Conservation (phyloP, 2,329 filamentous ascomycete genomes). For the Bretziella fagacearum region DNA sequence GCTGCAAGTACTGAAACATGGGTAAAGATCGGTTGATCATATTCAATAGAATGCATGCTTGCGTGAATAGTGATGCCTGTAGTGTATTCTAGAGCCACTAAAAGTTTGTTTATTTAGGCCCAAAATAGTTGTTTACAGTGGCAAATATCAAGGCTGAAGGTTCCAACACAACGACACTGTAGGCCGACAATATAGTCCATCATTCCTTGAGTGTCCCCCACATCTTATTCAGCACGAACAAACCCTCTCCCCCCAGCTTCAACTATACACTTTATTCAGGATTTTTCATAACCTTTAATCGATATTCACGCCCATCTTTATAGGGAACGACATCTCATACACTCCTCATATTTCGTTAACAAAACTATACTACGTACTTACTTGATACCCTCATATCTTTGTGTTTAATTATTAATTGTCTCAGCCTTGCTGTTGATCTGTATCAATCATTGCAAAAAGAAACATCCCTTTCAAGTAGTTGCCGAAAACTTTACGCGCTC, state of each 20-base stretch:
- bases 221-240: too few relatives aligned
- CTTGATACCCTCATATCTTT: too few relatives aligned
- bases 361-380: too few relatives aligned
- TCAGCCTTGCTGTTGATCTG: background rate
- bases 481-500: slow-evolving; percentile 5
- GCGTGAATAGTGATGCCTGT: background rate
- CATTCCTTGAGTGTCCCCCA: too few relatives aligned
- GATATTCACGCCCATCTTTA: background rate
- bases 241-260: too few relatives aligned
- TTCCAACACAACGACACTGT: too few relatives aligned
- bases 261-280: background rate
- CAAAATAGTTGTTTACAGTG: too few relatives aligned
- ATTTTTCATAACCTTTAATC: background rate
- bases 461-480: slow-evolving; percentile 6
- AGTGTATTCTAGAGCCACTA: background rate
- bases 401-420: background rate
- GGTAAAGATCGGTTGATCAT: background rate
- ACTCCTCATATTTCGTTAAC: background rate
- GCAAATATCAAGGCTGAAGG: too few relatives aligned
- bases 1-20: background rate
- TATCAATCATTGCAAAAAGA: too few relatives aligned
- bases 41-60: background rate
- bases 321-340: background rate
- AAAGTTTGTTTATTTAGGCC: too few relatives aligned
- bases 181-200: too few relatives aligned